A percentile compares a stretch with the other conserved stretches of the same genome.
These are phyloP conservation scores for Pholiota adiposa DNA, from an alignment of 1,284 basidiomycete species.

Conservation along the genomic window DNA sequence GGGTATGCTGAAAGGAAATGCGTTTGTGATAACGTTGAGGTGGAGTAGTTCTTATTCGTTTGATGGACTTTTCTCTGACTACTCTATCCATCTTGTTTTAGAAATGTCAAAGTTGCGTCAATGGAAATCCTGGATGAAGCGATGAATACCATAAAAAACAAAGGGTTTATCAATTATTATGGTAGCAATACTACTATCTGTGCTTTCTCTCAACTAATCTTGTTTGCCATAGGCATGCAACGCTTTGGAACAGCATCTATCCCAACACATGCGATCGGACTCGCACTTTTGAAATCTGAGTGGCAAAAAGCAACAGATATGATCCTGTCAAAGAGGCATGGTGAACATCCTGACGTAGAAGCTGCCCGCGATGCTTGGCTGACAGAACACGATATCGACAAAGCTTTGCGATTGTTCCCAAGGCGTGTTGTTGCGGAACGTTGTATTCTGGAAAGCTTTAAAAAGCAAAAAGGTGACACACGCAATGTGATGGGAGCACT, in stretches of 20 bases:
- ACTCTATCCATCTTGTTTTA: constrained; percentile 36
- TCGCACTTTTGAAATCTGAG: constrained; percentile 86
- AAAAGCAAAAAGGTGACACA: constrained; percentile 77
- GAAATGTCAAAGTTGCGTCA: constrained; percentile 82
- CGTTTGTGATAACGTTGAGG: constrained; percentile 94
- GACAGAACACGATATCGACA: constrained; percentile 75
- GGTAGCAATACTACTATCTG: constrained; percentile 50
- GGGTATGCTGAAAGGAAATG: constrained; percentile 95
- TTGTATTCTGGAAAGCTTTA: constrained; percentile 88
- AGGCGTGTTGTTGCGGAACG: constrained; percentile 91
- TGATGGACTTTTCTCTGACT: background rate
- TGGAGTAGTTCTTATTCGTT: constrained; percentile 41
- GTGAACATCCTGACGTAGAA: constrained; percentile 88
- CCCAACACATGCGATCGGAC: constrained; percentile 93
- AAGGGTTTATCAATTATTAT: constrained; percentile 98
- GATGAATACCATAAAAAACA: constrained; percentile 80
- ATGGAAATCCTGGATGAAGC: constrained; percentile 74
- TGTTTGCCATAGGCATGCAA: constrained; percentile 80
- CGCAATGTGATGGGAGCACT: constrained; percentile 87
- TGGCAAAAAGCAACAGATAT: constrained; percentile 90
- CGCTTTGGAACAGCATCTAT: constrained; percentile 97
- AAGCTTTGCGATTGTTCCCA: constrained; percentile 84
- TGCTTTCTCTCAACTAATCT: background rate
- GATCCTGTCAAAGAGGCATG: constrained; percentile 81
- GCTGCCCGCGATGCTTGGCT: constrained; percentile 85